Evolutionary conservation across 768 basidiomycete species (phyloP).

Genomic region (Rubroboletus pulcherrimus): DNA sequence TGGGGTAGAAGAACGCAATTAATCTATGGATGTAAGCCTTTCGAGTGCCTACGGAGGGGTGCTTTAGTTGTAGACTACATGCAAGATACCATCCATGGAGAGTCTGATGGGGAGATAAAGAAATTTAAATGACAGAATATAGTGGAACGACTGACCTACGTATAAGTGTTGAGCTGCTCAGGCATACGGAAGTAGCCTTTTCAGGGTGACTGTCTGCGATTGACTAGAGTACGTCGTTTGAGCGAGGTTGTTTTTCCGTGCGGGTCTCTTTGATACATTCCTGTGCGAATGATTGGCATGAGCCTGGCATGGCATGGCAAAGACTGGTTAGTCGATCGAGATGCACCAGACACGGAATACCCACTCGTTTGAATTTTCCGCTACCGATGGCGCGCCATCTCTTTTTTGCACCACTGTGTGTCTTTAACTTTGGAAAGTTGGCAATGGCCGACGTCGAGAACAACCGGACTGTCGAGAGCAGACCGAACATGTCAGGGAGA

Average conservation of each 20-base stretch:
- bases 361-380: constrained; percentile 71
- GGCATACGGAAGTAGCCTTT: constrained; percentile 72
- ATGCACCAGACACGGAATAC: constrained; percentile 20
- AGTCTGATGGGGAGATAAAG: constrained; percentile 8
- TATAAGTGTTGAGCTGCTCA: constrained; percentile 21
- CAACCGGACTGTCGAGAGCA: constrained; percentile 32
- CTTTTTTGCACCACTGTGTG: constrained; percentile 79
- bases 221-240: constrained; percentile 63
- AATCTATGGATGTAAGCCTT: not conserved
- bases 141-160: constrained; percentile 14
- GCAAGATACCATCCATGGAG: not conserved
- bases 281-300: constrained; percentile 71
- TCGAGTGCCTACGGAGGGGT: not conserved
- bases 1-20: constrained; percentile 6
- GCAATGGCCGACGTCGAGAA: constrained; percentile 59
- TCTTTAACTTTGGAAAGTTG: constrained; percentile 73
- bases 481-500: constrained; percentile 25
- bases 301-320: constrained; percentile 43
- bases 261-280: constrained; percentile 64
- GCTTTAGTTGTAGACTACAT: constrained; percentile 9
- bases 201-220: constrained; percentile 63
- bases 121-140: not conserved
- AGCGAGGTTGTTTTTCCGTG: constrained; percentile 60
- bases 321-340: not conserved
- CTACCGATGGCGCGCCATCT: constrained; percentile 71